Evolutionary conservation across 2,329 filamentous ascomycete genomes (phyloP).

Genomic region (Sporothrix pallida): DNA sequence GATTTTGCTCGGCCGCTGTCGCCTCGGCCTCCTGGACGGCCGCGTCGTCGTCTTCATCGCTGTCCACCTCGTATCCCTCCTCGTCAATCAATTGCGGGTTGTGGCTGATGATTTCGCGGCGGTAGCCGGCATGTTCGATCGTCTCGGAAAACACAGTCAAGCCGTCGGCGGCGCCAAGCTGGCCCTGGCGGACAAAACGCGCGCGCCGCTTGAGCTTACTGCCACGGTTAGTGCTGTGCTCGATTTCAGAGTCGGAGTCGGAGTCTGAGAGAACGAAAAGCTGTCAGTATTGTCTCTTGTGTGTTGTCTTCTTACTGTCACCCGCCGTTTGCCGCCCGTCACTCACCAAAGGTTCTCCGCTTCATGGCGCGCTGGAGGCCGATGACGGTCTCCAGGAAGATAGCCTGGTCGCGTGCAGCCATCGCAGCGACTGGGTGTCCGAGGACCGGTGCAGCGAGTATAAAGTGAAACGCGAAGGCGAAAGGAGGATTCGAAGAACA

Average conservation of each 20-base stretch:
- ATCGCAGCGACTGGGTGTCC: constrained; percentile 26
- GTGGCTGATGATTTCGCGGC: constrained; percentile 73
- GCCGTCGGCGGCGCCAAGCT: constrained; percentile 69
- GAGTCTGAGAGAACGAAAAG: constrained; percentile 61
- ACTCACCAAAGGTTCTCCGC: constrained; percentile 39
- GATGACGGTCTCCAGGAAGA: constrained; percentile 38
- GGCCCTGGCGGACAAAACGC: constrained; percentile 72
- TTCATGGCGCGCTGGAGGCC: constrained; percentile 39
- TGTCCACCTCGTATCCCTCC: constrained; percentile 77
- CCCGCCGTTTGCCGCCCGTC: not conserved
- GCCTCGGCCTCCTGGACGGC: constrained; percentile 65
- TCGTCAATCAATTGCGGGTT: constrained; percentile 77
- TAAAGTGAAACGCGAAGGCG: no score
- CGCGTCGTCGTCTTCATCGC: constrained; percentile 70
- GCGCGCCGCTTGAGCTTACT: constrained; percentile 80
- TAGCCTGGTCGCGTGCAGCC: constrained; percentile 38
- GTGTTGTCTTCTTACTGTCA: no score
- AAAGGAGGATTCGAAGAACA: not conserved
- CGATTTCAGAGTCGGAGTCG: constrained; percentile 76
- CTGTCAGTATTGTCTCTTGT: not conserved
- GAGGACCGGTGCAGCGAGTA: not conserved
- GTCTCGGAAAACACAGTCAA: constrained; percentile 70
- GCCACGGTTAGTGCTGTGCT: constrained; percentile 73
- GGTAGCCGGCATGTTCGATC: constrained; percentile 71
- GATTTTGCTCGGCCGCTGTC: constrained; percentile 71